phyloP scores from a whole-genome alignment of 805 yeast species.

The Metschnikowia arizonensis region DNA sequence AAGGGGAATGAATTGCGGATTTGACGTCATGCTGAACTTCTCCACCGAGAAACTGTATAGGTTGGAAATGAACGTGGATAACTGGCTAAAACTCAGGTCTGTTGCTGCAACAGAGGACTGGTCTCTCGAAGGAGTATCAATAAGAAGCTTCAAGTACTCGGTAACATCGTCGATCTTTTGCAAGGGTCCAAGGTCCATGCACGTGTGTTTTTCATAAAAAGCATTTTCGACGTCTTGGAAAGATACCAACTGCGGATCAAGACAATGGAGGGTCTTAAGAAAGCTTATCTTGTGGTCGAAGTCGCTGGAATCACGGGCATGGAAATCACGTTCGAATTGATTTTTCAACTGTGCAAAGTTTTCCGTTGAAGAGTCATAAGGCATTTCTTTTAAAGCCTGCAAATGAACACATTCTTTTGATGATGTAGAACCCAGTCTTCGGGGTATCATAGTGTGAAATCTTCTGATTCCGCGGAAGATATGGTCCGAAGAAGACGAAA shows the following conservation, averaged over 20 bases:
- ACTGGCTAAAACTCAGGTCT: slow-evolving; percentile 21
- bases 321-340: slow-evolving; percentile 8
- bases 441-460: slow-evolving; percentile 36
- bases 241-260: slow-evolving; percentile 23
- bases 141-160: slow-evolving; percentile 28
- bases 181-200: slow-evolving; percentile 11
- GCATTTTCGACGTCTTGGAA: slow-evolving; percentile 24
- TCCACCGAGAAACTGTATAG: slow-evolving; percentile 26
- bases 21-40: slow-evolving; percentile 21
- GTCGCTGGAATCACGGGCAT: slow-evolving; percentile 13
- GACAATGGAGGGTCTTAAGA: slow-evolving; percentile 26
- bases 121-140: slow-evolving; percentile 30
- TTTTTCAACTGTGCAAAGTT: slow-evolving; percentile 3
- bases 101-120: slow-evolving; percentile 10
- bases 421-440: not conserved
- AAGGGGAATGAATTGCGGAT: slow-evolving; percentile 31
- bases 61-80: slow-evolving; percentile 27
- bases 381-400: slow-evolving; percentile 5
- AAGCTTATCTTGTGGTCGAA: slow-evolving; percentile 21
- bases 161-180: slow-evolving; percentile 29
- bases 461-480: slow-evolving; percentile 23
- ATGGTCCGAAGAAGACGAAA: slow-evolving; percentile 19
- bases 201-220: slow-evolving; percentile 28
- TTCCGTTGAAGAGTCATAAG: not conserved
- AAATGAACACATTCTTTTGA: slow-evolving; percentile 1